Evolutionary conservation across 805 yeast species (phyloP), one percentile per base, ranked within the genome.

Genomic region (Lachancea fermentati): DNA sequence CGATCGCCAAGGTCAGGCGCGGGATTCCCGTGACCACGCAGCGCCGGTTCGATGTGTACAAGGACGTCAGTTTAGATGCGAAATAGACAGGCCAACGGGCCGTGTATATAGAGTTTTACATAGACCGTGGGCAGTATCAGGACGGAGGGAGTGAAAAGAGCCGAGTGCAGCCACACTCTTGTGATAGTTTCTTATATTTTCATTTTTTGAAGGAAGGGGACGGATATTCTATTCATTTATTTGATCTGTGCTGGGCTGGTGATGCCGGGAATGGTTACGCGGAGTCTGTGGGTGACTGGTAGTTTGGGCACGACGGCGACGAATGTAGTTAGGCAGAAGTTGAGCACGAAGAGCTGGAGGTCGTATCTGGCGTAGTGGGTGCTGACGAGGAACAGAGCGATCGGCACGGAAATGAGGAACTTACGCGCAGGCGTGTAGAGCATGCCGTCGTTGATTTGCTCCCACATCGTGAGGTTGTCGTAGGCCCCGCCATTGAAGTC

Each of bases 401-500:
- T 85, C 19, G 98, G 98, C n/a, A 93, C 96, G 36, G 85, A 79
- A 67, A 91, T 76, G 49, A 91, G 69, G 58, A 88, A 91, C 65
- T 91, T 91, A 70, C 93, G 89, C 29, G 96, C 81, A 9, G 98
- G 98, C 0, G 98, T 93, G 62, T 89, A 91, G 63, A 88, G 95
- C 58, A 88, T 97, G 44, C 97, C 98, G 55, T 89, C 80, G 62
- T 85, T 94, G 29, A 70, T 81, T 65, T 91, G 98, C 65, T 91
- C 98, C 98, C 98, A 91, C 97, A 91, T 87, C 16, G 96, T 93
- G 50, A 91, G 72, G 56, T 86, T 81, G 60, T 91, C 98, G 64
- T 84, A 93, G 0, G 97, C 97, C 32, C 98, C 98, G 30, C 85
- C 81, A 58, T 89, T 93, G 68, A 91, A 89, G 54, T 93, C 98